Conservation (phyloP, 1,284 basidiomycete genomes). For the Boletellus deceptivus region DNA sequence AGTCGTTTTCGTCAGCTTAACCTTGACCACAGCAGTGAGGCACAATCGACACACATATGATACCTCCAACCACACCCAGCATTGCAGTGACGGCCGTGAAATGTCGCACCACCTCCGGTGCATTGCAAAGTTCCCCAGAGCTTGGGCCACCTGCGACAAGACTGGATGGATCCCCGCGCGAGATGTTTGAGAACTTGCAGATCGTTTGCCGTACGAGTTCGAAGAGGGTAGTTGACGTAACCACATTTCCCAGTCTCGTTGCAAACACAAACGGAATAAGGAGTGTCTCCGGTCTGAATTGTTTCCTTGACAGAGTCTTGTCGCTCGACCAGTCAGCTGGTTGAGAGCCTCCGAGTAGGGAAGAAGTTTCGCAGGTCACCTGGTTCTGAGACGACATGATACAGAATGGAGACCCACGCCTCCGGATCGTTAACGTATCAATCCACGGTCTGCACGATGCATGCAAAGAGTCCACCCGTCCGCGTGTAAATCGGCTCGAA, state of each 20-base stretch:
- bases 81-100: slow-evolving; percentile 22
- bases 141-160: slow-evolving; percentile 11
- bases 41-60: slow-evolving; percentile 22
- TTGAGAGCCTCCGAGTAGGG: slow-evolving; percentile 11
- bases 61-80: slow-evolving; percentile 10
- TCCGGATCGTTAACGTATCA: not conserved
- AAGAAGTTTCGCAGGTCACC: slow-evolving; percentile 9
- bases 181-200: slow-evolving; percentile 27
- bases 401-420: not conserved
- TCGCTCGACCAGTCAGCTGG: slow-evolving; percentile 1
- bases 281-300: not conserved
- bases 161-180: slow-evolving; percentile 9
- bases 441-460: not conserved
- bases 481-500: too few species aligned
- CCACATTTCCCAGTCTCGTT: not conserved
- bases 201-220: slow-evolving; percentile 26
- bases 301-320: not conserved
- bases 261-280: not conserved
- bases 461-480: not conserved
- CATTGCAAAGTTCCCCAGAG: slow-evolving; percentile 23
- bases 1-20: slow-evolving; percentile 7
- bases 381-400: slow-evolving; percentile 14
- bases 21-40: not conserved
- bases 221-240: slow-evolving; percentile 27
- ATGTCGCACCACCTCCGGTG: slow-evolving; percentile 19